phyloP scores from a whole-genome alignment of 2,329 filamentous ascomycete genomes.

The Colletotrichum trifolii region DNA sequence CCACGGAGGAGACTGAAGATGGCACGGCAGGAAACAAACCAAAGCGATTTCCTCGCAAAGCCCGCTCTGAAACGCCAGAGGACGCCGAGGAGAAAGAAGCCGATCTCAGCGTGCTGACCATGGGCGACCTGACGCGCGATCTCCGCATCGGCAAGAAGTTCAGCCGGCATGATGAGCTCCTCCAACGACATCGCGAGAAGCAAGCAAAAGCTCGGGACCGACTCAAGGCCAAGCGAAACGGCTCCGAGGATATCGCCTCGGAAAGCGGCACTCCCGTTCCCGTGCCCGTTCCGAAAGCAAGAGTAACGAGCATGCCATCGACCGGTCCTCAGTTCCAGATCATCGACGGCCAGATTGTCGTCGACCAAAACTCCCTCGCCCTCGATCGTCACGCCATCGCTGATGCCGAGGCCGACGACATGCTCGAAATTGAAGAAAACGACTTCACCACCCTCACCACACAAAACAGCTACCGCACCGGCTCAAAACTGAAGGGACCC shows the following conservation, averaged over 20 bases:
- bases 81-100: constrained; percentile 72
- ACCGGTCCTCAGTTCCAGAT: constrained; percentile 69
- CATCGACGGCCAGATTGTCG: constrained; percentile 77
- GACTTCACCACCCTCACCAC: constrained; percentile 81
- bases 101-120: constrained; percentile 74
- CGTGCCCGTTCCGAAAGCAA: constrained; percentile 38
- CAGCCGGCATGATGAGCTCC: constrained; percentile 77
- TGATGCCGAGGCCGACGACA: constrained; percentile 61
- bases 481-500: constrained; percentile 70
- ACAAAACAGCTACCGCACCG: constrained; percentile 71
- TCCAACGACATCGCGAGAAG: constrained; percentile 69
- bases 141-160: constrained; percentile 80
- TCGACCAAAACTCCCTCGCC: constrained; percentile 74
- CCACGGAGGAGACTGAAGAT: constrained; percentile 18
- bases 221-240: constrained; percentile 42
- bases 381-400: constrained; percentile 76
- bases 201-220: constrained; percentile 49
- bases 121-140: constrained; percentile 78
- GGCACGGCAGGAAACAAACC: neutral
- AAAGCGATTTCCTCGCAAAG: constrained; percentile 42
- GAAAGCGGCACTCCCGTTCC: constrained; percentile 35
- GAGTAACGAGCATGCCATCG: constrained; percentile 30
- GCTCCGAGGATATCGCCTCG: constrained; percentile 37
- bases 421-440: constrained; percentile 78
- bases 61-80: constrained; percentile 68